Percentiles rank a stretch among this genome's conserved stretches.
These are phyloP conservation scores for Lasiodiplodia citricola DNA, from an alignment of 2,329 filamentous ascomycete species.

Conservation along the genomic window DNA sequence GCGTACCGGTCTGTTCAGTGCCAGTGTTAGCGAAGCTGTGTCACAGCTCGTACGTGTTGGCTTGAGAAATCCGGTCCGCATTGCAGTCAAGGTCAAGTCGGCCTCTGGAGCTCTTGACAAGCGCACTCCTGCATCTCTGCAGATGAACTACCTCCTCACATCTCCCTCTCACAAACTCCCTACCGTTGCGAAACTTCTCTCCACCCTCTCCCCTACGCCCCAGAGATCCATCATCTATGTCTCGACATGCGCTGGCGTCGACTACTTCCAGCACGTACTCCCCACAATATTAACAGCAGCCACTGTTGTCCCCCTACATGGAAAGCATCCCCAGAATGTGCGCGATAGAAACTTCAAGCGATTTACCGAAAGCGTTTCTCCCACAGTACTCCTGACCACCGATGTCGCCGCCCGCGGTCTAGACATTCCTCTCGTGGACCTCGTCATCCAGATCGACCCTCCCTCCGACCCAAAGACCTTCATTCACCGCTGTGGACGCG, in stretches of 20 bases:
- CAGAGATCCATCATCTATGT: conserved; percentile 90
- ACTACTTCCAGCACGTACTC: conserved; percentile 87
- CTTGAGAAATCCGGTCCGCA: conserved; percentile 90
- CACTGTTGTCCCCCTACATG: conserved; percentile 80
- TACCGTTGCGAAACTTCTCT: conserved; percentile 72
- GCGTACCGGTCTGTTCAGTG: conserved; percentile 91
- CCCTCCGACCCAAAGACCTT: conserved; percentile 87
- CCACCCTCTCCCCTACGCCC: conserved; percentile 72
- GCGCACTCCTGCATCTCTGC: conserved; percentile 87
- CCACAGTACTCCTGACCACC: conserved; percentile 86
- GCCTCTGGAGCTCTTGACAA: conserved; percentile 74
- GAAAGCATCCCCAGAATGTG: conserved; percentile 87
- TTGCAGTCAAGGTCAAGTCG: conserved; percentile 85
- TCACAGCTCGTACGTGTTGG: conserved; percentile 92
- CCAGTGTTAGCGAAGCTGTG: conserved; percentile 93
- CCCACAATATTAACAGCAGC: conserved; percentile 70
- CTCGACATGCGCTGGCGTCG: conserved; percentile 91
- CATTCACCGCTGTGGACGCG: conserved; percentile 68
- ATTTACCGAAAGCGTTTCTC: conserved; percentile 75
- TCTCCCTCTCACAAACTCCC: conserved; percentile 82
- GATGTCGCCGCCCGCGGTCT: conserved; percentile 90
- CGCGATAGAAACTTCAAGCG: conserved; percentile 85
- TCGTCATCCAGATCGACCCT: conserved; percentile 87
- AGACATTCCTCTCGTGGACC: conserved; percentile 88
- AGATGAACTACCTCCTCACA: conserved; percentile 82